Evolutionary conservation across 192 early-diverging fungal species (phyloP).

Genomic region (Rhizoclosmatium globosum): DNA sequence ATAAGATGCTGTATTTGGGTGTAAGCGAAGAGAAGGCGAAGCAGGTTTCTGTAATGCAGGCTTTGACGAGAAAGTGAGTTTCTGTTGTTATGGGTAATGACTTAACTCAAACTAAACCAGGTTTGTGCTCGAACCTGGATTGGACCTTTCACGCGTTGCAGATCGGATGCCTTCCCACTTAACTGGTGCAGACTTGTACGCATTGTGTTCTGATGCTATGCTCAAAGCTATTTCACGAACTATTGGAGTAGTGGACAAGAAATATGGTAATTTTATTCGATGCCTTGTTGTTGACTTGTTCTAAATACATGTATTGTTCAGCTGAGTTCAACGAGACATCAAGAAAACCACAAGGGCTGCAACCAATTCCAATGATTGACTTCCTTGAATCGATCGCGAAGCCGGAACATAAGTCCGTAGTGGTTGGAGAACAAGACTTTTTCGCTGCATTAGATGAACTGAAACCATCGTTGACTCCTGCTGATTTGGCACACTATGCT

Average conservation of each 20-base stretch:
- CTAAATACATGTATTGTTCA: conserved; percentile 30
- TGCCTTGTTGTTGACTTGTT: conserved; percentile 8
- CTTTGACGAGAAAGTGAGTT: conserved; percentile 88
- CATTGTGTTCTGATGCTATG: conserved; percentile 96
- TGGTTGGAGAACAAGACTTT: conserved; percentile 87
- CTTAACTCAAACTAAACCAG: conserved; percentile 36
- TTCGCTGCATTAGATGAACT: conserved; percentile 81
- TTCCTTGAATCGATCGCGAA: conserved; percentile 85
- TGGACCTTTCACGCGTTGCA: conserved; percentile 79
- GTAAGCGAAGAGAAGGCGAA: conserved; percentile 89
- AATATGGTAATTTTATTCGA: conserved; percentile 52
- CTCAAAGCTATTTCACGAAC: conserved; percentile 94
- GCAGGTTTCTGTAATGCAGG: conserved; percentile 89
- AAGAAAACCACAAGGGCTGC: conserved; percentile 49
- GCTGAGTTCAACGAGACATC: conserved; percentile 12
- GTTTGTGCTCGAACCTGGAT: conserved; percentile 84
- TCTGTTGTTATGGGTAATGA: background rate
- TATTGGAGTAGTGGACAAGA: conserved; percentile 72
- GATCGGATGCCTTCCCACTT: conserved; percentile 89
- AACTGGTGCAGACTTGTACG: conserved; percentile 99
- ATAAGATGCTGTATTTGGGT: conserved; percentile 95
- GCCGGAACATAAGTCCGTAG: conserved; percentile 73
- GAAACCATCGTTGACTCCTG: conserved; percentile 85
- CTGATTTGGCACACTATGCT: conserved; percentile 88
- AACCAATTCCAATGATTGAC: conserved; percentile 76